A percentile compares a stretch with the other conserved stretches of the same genome.
phyloP scores from a whole-genome alignment of 805 yeast genomes.

The Yarrowia sp. region DNA sequence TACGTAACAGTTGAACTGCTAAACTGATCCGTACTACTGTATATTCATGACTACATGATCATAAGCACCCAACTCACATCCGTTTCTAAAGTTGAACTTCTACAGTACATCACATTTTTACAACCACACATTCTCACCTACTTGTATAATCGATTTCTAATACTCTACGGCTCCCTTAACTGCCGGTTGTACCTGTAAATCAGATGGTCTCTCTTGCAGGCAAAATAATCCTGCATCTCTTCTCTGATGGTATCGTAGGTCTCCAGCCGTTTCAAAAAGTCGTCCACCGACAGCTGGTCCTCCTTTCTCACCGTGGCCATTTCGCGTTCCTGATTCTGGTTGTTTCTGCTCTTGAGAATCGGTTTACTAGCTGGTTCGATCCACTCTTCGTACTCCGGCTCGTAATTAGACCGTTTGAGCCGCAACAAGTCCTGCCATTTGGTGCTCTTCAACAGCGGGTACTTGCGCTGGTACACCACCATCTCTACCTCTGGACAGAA shows the following conservation, averaged over 20 bases:
- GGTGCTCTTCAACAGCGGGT: neutral
- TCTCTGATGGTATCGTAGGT: slow-evolving; percentile 9
- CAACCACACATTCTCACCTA: neutral
- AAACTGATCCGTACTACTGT: no score
- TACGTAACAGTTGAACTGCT: no score
- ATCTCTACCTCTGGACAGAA: slow-evolving; percentile 18
- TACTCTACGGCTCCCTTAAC: neutral
- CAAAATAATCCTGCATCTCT: slow-evolving; percentile 13
- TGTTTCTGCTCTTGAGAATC: slow-evolving; percentile 27
- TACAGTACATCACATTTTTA: no score
- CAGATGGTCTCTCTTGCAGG: neutral
- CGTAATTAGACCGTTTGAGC: neutral
- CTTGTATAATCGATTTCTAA: neutral
- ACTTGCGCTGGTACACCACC: slow-evolving; percentile 9
- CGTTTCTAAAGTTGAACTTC: no score
- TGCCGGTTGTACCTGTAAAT: neutral
- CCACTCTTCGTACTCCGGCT: neutral
- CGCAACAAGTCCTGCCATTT: slow-evolving; percentile 3
- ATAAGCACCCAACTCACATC: no score
- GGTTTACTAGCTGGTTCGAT: neutral
- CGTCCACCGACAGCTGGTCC: neutral
- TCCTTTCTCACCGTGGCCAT: neutral
- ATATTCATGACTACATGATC: no score
- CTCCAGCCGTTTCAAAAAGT: neutral
- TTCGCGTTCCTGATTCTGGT: slow-evolving; percentile 26